Percentiles rank a stretch among this genome's conserved stretches.
These are phyloP conservation scores for Coleophoma cylindrospora DNA, from an alignment of 2,329 filamentous ascomycete genomes.

Conservation along the genomic window DNA sequence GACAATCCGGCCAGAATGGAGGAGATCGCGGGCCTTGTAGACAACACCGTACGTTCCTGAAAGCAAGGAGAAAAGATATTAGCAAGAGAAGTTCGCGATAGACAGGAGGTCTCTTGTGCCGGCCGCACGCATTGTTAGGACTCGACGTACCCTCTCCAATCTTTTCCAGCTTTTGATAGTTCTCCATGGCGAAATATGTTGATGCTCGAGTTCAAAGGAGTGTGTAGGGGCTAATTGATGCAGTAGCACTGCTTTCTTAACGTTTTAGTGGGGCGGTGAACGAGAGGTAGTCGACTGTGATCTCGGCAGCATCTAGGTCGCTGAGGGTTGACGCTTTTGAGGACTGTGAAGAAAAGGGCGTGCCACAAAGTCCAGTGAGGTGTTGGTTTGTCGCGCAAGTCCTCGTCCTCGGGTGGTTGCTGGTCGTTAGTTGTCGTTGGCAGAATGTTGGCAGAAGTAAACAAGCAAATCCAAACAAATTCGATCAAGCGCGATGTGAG, in stretches of 20 bases:
- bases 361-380: conserved; percentile 7
- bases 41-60: conserved; percentile 91
- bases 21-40: conserved; percentile 87
- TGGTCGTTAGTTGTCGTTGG: no score
- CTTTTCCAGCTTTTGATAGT: conserved; percentile 96
- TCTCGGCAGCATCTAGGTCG: conserved; percentile 14
- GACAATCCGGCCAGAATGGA: conserved; percentile 77
- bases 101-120: background rate
- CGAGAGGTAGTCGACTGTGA: conserved; percentile 22
- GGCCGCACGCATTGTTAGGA: conserved; percentile 2
- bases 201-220: conserved; percentile 16
- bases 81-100: conserved; percentile 6
- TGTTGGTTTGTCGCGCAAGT: conserved; percentile 3
- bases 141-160: conserved; percentile 77
- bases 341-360: background rate
- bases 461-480: no score
- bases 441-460: no score
- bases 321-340: conserved; percentile 2
- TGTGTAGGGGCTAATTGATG: conserved; percentile 20
- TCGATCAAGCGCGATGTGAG: no score
- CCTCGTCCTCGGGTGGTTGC: no score
- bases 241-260: conserved; percentile 20
- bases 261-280: conserved; percentile 24
- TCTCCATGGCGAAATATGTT: conserved; percentile 64
- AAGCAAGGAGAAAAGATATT: conserved; percentile 8